Conservation (phyloP, 1,139 yeast genomes). For the Kurtzmaniella quercitrusa region DNA sequence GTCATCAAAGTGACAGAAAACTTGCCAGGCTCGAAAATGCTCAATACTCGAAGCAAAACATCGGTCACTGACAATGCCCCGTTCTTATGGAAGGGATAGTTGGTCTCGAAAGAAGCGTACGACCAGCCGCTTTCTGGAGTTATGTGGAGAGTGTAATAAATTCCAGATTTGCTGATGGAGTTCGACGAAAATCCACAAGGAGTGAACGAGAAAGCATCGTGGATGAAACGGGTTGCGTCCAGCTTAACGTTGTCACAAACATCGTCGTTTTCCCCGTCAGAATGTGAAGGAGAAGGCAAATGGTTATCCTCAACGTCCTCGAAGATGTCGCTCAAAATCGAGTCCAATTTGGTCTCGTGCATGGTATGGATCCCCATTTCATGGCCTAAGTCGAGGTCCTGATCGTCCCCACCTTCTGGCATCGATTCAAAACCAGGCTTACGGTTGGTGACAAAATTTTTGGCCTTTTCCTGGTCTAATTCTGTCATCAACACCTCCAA, state of each 20-base stretch:
- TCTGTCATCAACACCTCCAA: slow-evolving; percentile 92
- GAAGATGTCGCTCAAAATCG: slow-evolving; percentile 35
- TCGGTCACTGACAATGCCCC: slow-evolving; percentile 38
- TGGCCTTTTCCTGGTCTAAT: slow-evolving; percentile 54
- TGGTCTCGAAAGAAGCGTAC: slow-evolving; percentile 93
- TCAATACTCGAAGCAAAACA: slow-evolving; percentile 55
- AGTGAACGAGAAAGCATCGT: slow-evolving; percentile 88
- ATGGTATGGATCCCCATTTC: slow-evolving; percentile 68
- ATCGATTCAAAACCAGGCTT: slow-evolving; percentile 45
- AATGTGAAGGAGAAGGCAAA: slow-evolving; percentile 36
- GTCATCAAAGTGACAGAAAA: slow-evolving; percentile 71
- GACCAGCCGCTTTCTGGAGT: slow-evolving; percentile 96
- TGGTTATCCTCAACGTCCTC: slow-evolving; percentile 14
- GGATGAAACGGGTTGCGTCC: slow-evolving; percentile 34
- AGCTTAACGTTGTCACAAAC: slow-evolving; percentile 8
- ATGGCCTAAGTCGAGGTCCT: slow-evolving; percentile 73
- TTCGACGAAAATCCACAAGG: slow-evolving; percentile 97
- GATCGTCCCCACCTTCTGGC: slow-evolving; percentile 27
- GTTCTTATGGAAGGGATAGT: slow-evolving; percentile 50
- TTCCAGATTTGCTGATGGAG: slow-evolving; percentile 53
- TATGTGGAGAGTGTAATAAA: slow-evolving; percentile 86
- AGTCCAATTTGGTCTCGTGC: slow-evolving; percentile 54
- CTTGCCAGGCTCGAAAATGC: slow-evolving; percentile 68
- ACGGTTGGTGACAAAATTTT: slow-evolving; percentile 57
- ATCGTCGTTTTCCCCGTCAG: slow-evolving; percentile 17